Evolutionary conservation across 2,329 filamentous ascomycete species (phyloP).

Genomic region (Fusarium longipes): DNA sequence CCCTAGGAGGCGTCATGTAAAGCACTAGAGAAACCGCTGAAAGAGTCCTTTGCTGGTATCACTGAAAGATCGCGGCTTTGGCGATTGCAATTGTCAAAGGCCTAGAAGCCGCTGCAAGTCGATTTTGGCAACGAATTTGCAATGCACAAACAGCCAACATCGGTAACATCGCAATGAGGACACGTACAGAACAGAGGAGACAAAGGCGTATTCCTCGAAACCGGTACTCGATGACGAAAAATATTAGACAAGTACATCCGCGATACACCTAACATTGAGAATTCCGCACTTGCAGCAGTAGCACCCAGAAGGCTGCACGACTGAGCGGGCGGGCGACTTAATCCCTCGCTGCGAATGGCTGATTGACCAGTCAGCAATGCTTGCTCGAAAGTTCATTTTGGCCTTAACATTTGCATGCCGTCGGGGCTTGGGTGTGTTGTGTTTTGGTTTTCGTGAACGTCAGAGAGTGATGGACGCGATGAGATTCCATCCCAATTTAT

Average conservation of each 20-base stretch:
- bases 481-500: background rate
- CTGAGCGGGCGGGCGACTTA: constrained; percentile 22
- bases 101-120: constrained; percentile 15
- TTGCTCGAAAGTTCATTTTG: constrained; percentile 10
- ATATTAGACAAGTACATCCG: constrained; percentile 42
- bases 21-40: constrained; percentile 38
- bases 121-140: constrained; percentile 26
- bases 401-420: constrained; percentile 16
- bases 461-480: constrained; percentile 17
- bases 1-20: constrained; percentile 40
- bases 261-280: constrained; percentile 31
- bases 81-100: constrained; percentile 29
- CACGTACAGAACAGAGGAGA: constrained; percentile 10
- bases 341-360: constrained; percentile 30
- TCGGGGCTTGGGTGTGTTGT: constrained; percentile 10
- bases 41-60: constrained; percentile 45
- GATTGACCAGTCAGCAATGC: constrained; percentile 36
- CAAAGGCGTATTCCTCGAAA: constrained; percentile 4
- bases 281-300: constrained; percentile 42
- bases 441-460: constrained; percentile 20
- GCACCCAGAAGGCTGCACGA: constrained; percentile 38
- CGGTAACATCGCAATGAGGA: background rate
- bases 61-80: constrained; percentile 41
- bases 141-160: constrained; percentile 29
- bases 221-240: constrained; percentile 1